phyloP scores from a whole-genome alignment of 768 basidiomycete species.

The Auriscalpium microsporum region DNA sequence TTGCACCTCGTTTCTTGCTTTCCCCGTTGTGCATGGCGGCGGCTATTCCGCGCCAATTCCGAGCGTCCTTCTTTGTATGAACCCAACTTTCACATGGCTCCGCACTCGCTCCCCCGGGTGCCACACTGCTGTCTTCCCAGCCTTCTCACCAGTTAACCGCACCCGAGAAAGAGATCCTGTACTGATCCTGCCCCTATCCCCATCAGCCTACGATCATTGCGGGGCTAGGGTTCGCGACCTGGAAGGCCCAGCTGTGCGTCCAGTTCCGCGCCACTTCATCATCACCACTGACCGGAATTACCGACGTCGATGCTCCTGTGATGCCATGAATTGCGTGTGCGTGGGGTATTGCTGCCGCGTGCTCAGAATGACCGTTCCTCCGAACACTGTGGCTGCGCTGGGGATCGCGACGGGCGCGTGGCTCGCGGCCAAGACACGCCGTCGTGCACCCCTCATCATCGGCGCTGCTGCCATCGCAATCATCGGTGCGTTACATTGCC shows the following conservation, averaged over 20 bases:
- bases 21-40: too few relatives aligned
- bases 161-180: too few relatives aligned
- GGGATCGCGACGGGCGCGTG: conserved; percentile 44
- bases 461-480: conserved; percentile 40
- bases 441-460: conserved; percentile 47
- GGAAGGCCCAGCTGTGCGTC: conserved; percentile 51
- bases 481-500: conserved; percentile 29
- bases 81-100: too few relatives aligned
- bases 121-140: too few relatives aligned
- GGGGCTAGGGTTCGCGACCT: conserved; percentile 45
- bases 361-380: conserved; percentile 49
- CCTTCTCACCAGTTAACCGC: too few relatives aligned
- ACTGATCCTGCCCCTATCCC: not conserved
- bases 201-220: conserved; percentile 51
- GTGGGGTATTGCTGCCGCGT: not conserved
- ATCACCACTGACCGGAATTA: too few relatives aligned
- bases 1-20: too few relatives aligned
- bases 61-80: too few relatives aligned
- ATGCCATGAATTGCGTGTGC: not conserved
- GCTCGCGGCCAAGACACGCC: conserved; percentile 37
- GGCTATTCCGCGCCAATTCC: too few relatives aligned
- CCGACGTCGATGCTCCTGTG: too few relatives aligned
- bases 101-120: too few relatives aligned
- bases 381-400: conserved; percentile 41
- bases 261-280: not conserved